Percentiles rank a stretch among this genome's conserved stretches.
phyloP scores from a whole-genome alignment of 208 protist genomes.

The Porcisia deanei region DNA sequence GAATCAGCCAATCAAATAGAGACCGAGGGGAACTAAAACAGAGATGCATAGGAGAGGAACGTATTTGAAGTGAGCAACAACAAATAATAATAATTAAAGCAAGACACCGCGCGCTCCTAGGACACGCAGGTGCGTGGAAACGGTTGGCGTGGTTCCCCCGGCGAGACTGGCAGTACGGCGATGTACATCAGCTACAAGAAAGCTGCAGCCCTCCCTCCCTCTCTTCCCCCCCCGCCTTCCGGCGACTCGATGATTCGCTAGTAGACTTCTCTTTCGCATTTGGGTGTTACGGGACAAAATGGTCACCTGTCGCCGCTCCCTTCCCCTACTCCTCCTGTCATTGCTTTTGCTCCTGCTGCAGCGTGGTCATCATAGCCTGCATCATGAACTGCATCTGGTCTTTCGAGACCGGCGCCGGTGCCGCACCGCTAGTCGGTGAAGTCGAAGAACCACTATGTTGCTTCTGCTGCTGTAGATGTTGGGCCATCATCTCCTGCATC shows the following conservation, averaged over 20 bases:
- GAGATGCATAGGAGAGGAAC: background rate
- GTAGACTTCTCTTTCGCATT: no score
- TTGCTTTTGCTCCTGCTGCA: constrained; percentile 28
- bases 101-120: background rate
- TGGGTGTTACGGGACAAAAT: no score
- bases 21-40: no score
- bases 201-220: no score
- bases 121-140: background rate
- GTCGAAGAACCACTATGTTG: background rate
- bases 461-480: constrained; percentile 21
- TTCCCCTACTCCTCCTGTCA: background rate
- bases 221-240: no score
- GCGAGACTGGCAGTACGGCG: no score
- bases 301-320: background rate
- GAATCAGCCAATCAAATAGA: no score
- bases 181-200: no score
- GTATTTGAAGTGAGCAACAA: background rate
- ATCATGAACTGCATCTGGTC: constrained; percentile 28
- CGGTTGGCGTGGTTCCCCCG: background rate
- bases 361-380: constrained; percentile 40
- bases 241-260: no score
- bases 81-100: background rate
- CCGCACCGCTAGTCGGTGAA: background rate
- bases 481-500: constrained; percentile 38
- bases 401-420: constrained; percentile 4